These are phyloP conservation scores for Tribonema minus DNA, from an alignment of 108 stramenopile genomes.

Conservation along the genomic window DNA sequence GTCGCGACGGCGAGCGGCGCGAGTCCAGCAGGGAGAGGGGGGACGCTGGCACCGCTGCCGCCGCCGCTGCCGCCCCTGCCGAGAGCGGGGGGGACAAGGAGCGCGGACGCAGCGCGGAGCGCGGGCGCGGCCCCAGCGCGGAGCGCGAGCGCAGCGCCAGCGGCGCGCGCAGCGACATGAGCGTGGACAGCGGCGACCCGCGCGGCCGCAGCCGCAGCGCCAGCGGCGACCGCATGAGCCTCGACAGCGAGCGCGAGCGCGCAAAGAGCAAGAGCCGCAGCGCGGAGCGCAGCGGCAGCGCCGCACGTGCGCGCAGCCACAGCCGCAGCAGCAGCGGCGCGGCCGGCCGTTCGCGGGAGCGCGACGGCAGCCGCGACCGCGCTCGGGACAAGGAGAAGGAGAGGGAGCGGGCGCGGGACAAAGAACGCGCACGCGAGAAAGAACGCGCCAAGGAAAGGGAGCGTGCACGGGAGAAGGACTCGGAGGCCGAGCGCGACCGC, in stretches of 20 bases:
- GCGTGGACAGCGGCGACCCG: neutral
- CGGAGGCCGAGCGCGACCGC: neutral
- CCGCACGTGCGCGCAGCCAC: neutral
- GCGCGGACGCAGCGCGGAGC: neutral
- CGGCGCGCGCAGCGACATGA: constrained; percentile 2
- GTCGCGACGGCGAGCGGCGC: no score
- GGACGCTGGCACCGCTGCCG: no score
- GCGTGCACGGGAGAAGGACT: neutral
- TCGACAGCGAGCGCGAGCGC: neutral
- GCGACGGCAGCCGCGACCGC: neutral
- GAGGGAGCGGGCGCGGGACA: neutral
- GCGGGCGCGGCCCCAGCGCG: neutral
- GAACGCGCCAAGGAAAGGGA: neutral
- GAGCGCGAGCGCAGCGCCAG: no score
- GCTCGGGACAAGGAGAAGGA: neutral
- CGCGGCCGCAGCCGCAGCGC: neutral
- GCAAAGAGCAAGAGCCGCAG: neutral
- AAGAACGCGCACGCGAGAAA: neutral
- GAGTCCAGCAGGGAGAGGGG: no score
- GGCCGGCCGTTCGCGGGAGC: neutral
- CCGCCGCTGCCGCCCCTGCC: no score
- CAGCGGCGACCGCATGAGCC: neutral
- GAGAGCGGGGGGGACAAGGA: no score
- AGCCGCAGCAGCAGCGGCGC: neutral
- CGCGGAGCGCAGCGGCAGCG: neutral